Evolutionary conservation across 2,329 filamentous ascomycete species (phyloP).

Genomic region (Ophiosphaerella korrae): DNA sequence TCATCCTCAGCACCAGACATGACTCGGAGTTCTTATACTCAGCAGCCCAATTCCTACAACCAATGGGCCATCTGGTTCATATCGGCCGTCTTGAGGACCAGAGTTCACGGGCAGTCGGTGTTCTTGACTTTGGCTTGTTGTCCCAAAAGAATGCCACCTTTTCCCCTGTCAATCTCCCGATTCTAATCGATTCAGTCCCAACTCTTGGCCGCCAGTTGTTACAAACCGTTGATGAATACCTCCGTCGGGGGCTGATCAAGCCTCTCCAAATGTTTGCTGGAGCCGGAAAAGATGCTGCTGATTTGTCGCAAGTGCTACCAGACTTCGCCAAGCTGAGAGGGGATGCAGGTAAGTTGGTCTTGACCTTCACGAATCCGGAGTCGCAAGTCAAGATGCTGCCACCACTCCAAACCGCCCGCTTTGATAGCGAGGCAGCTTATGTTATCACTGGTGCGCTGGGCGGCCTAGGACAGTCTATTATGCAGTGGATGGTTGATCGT

Average conservation of each 20-base stretch:
- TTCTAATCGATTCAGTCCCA: constrained; percentile 1
- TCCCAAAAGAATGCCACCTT: constrained; percentile 8
- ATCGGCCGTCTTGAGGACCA: constrained; percentile 10
- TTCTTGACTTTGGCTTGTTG: not conserved
- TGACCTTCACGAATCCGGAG: not conserved
- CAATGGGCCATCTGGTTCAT: constrained; percentile 32
- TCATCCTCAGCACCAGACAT: constrained; percentile 27
- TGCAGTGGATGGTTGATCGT: constrained; percentile 15
- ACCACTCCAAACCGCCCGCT: not conserved
- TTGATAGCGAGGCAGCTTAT: constrained; percentile 6
- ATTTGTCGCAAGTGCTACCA: not conserved
- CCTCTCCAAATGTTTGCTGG: not conserved
- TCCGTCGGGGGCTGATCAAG: not conserved
- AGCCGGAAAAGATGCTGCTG: not conserved
- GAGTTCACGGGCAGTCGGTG: not conserved
- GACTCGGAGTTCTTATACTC: constrained; percentile 15
- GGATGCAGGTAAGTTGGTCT: constrained; percentile 1
- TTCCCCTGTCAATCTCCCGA: constrained; percentile 13
- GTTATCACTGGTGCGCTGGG: constrained; percentile 16
- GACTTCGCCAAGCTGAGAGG: not conserved
- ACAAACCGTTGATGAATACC: not conserved
- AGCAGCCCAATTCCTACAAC: constrained; percentile 26
- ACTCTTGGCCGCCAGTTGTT: constrained; percentile 10
- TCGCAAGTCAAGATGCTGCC: not conserved
- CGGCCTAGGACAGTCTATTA: constrained; percentile 12